Base-by-base conservation (phyloP, 257 asterid genomes). In the Dorcoceras hygrometricum region DNA sequence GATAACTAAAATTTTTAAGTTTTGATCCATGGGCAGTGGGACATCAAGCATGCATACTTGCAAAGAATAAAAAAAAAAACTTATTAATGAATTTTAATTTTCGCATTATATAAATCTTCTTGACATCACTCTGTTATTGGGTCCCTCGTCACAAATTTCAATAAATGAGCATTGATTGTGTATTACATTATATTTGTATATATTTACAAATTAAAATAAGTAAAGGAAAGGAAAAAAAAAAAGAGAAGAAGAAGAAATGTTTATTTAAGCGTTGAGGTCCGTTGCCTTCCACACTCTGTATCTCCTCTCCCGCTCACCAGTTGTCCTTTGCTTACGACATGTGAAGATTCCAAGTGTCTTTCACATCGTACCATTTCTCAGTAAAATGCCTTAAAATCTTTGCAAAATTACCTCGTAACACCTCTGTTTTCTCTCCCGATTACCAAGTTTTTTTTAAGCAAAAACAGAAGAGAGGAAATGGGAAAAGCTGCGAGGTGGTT, bases 401-500 rank as follows among this genome's bases (percentile, higher is more conserved):
- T 51, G 72, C 68, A 71, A 66, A 62, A 59, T 50, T 63, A 19
- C 68, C 61, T 57, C n/a, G 59, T 24, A 2, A 32, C 78, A 43
- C 18, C 63, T 56, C 67, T 63, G 27, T 22, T 53, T 64, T 36
- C 20, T 60, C 73, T 32, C 32, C 63, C n/a, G n/a, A n/a, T n/a
- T n/a, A n/a, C n/a, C 4, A 31, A 64, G 7, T 28, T 66, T 29
- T 29, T 65, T 61, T 72, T 66, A 62, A 67, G 51, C 61, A 57
- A 58, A 23, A 62, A 23, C 6, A 16, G 46, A 23, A 22, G 64
- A 23, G 55, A 58, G 55, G 26, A 64, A 66, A 94, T 90, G 97
- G 95, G 96, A 62, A 90, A 88, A 78, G 99, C 97, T 79, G 67
- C 89, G 20, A 81, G 89, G 77, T 94, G 99, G 99, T 73, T 94